These are phyloP conservation scores for Trichoderma atroviride DNA, from an alignment of 2,329 filamentous ascomycete species.

Conservation along the genomic window DNA sequence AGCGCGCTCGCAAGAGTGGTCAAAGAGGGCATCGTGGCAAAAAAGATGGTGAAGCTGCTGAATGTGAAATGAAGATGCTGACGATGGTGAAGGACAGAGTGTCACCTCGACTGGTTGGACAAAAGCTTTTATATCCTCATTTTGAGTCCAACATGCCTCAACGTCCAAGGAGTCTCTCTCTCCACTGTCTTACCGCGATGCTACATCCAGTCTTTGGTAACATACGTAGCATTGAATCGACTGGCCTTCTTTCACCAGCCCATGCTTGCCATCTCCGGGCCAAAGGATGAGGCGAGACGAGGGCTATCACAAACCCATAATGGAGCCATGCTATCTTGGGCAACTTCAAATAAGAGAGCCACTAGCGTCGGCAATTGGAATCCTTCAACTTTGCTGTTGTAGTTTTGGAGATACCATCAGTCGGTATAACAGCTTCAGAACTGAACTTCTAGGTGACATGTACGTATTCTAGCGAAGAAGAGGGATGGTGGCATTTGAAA, in stretches of 20 bases:
- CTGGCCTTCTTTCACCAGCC: background rate
- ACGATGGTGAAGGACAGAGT: conserved; percentile 9
- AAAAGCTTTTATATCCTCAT: conserved; percentile 19
- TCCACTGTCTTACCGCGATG: conserved; percentile 19
- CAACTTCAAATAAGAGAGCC: background rate
- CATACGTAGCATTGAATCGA: conserved; percentile 23
- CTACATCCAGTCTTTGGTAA: conserved; percentile 12
- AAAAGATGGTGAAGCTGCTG: background rate
- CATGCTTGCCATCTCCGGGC: background rate
- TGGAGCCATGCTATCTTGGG: conserved; percentile 16
- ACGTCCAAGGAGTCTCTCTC: background rate
- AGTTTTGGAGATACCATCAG: background rate
- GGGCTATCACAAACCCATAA: conserved; percentile 2
- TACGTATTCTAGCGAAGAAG: background rate
- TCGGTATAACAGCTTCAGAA: background rate
- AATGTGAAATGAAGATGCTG: background rate
- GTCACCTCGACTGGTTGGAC: conserved; percentile 11
- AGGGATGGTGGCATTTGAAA: conserved; percentile 19
- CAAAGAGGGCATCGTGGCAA: conserved; percentile 25
- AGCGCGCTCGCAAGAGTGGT: conserved; percentile 32
- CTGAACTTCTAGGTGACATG: background rate
- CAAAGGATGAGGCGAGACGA: conserved; percentile 3
- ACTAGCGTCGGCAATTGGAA: background rate
- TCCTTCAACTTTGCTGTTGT: background rate
- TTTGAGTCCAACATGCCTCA: background rate